Evolutionary conservation across 108 stramenopile genomes (phyloP).

Genomic region (Fistulifera solaris): DNA sequence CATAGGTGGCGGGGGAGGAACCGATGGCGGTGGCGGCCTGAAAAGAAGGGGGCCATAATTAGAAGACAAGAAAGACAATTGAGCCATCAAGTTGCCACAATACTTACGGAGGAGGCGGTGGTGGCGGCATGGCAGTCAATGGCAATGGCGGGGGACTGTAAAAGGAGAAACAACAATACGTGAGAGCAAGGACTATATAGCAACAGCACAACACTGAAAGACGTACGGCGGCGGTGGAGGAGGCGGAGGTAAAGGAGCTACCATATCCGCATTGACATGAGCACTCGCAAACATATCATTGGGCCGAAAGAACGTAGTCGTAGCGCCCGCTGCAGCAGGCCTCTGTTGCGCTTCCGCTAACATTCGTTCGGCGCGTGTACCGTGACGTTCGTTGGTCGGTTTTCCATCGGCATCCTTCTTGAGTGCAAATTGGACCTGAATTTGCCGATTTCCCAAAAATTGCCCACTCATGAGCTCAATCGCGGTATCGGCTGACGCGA

Average conservation of each 20-base stretch:
- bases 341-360: constrained; percentile 67
- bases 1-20: constrained; percentile 9
- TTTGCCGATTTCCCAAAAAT: constrained; percentile 92
- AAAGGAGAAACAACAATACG: not conserved
- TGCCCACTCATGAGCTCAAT: constrained; percentile 99
- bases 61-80: not conserved
- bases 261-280: no score
- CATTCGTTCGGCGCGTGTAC: constrained; percentile 93
- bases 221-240: constrained; percentile 15
- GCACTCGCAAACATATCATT: constrained; percentile 15
- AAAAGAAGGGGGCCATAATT: not conserved
- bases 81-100: not conserved
- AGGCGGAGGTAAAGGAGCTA: constrained; percentile 12
- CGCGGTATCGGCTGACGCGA: constrained; percentile 93
- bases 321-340: not conserved
- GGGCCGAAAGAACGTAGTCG: constrained; percentile 8
- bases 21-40: constrained; percentile 6
- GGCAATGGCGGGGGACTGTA: constrained; percentile 17
- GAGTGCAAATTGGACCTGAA: constrained; percentile 95
- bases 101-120: constrained; percentile 4
- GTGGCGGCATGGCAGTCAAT: constrained; percentile 5
- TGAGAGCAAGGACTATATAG: constrained; percentile 7
- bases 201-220: constrained; percentile 1
- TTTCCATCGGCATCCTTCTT: constrained; percentile 77
- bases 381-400: constrained; percentile 84